phyloP scores from a whole-genome alignment of 202 grass and related monocot species.

The Alloteropsis angusta region DNA sequence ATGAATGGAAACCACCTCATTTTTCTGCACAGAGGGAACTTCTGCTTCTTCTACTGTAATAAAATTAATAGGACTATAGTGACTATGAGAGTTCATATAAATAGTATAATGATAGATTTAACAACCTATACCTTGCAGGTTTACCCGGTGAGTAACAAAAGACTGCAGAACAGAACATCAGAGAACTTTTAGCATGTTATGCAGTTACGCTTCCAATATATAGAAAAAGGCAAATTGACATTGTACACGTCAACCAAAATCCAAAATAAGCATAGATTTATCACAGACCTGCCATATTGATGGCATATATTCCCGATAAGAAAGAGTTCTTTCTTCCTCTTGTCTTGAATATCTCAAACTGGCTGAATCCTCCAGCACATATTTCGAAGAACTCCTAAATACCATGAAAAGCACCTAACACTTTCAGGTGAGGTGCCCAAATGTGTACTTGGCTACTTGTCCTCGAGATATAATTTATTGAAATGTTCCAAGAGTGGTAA shows the following conservation, averaged over 20 bases:
- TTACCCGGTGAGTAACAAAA: constrained; percentile 77
- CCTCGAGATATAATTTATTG: not conserved
- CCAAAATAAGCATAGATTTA: constrained; percentile 8
- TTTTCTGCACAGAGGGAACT: constrained; percentile 14
- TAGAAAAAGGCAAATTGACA: not conserved
- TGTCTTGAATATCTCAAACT: constrained; percentile 21
- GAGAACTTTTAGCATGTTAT: constrained; percentile 22
- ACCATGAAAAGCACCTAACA: constrained; percentile 2
- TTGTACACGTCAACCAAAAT: not conserved
- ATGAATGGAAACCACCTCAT: constrained; percentile 19
- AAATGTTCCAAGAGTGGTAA: not conserved
- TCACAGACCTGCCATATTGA: constrained; percentile 62
- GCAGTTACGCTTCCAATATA: not conserved
- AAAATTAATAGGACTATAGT: not conserved
- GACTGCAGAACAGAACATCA: constrained; percentile 57
- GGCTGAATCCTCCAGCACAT: constrained; percentile 20
- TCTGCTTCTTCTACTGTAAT: constrained; percentile 42
- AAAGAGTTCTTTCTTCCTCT: constrained; percentile 31
- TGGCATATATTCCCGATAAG: constrained; percentile 68
- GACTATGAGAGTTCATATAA: not conserved
- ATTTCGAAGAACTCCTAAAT: constrained; percentile 39
- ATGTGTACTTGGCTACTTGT: not conserved
- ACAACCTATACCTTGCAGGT: constrained; percentile 58
- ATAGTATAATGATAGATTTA: constrained; percentile 15
- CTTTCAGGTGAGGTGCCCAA: not conserved